These are phyloP conservation scores for Anthracocystis setariae DNA, from an alignment of 1,284 basidiomycete species.

Conservation along the genomic window DNA sequence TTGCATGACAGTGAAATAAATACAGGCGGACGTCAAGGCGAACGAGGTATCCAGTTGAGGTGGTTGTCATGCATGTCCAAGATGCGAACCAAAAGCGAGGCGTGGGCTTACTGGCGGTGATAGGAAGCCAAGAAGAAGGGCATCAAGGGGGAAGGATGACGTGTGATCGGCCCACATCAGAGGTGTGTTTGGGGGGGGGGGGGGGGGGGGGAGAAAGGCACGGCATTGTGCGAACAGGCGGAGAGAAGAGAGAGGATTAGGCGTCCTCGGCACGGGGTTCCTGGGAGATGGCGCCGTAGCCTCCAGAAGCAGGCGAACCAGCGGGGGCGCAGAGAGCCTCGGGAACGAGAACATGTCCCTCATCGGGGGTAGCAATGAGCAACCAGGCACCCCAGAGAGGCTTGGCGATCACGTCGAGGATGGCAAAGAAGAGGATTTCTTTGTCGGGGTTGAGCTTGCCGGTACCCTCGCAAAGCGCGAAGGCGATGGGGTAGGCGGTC, in stretches of 20 bases:
- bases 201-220: no score
- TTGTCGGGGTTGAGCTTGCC: slow-evolving; percentile 52
- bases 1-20: no score
- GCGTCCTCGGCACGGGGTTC: slow-evolving; percentile 56
- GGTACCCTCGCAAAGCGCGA: slow-evolving; percentile 55
- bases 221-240: background rate
- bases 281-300: slow-evolving; percentile 55
- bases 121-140: no score
- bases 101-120: no score
- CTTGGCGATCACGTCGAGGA: slow-evolving; percentile 59
- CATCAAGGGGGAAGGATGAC: background rate
- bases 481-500: slow-evolving; percentile 55
- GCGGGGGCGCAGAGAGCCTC: slow-evolving; percentile 48
- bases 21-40: no score
- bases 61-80: no score
- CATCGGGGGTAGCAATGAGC: slow-evolving; percentile 51
- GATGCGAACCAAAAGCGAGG: no score
- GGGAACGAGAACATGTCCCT: slow-evolving; percentile 58
- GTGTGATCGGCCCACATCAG: background rate
- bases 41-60: no score
- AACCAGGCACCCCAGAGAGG: slow-evolving; percentile 58
- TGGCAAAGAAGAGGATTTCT: slow-evolving; percentile 58
- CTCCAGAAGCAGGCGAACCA: slow-evolving; percentile 41
- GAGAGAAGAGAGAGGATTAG: slow-evolving; percentile 18
- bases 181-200: slow-evolving; percentile 25